phyloP scores from a whole-genome alignment of 345 rosid species.

The Dovyalis caffra region DNA sequence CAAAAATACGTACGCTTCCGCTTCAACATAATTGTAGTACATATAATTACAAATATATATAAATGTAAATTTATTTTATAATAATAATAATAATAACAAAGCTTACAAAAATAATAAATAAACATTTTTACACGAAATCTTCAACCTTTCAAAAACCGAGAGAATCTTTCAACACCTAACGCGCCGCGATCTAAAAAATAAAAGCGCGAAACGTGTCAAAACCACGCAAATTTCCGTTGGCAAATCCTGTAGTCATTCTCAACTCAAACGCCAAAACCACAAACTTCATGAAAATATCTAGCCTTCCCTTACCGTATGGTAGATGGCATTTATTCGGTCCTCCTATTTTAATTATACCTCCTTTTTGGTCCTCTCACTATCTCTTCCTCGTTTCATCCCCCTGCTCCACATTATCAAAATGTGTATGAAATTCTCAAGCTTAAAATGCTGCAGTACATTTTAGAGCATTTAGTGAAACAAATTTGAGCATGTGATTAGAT shows the following conservation, averaged over 20 bases:
- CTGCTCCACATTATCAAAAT: no score
- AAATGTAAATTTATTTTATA: no score
- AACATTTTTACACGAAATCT: no score
- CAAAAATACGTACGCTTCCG: no score
- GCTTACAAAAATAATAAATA: not conserved
- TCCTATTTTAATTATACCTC: fast-evolving
- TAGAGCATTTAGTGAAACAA: no score
- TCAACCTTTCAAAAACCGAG: not conserved
- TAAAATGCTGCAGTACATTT: no score
- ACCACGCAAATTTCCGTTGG: conserved; percentile 22
- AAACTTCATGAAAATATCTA: conserved; percentile 40
- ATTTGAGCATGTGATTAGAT: no score
- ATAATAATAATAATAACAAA: no score
- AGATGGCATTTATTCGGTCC: not conserved
- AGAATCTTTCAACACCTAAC: not conserved
- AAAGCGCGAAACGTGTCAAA: not conserved
- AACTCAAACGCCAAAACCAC: conserved; percentile 3
- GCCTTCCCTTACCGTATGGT: not conserved
- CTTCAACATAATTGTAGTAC: no score
- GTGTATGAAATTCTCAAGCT: no score
- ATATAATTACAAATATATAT: no score
- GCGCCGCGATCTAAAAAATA: not conserved
- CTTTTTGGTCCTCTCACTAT: not conserved
- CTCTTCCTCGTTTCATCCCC: not conserved
- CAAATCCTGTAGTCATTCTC: conserved; percentile 19